Evolutionary conservation across 2,329 filamentous ascomycete genomes (phyloP).

Genomic region (Dothideomycetes sp.): DNA sequence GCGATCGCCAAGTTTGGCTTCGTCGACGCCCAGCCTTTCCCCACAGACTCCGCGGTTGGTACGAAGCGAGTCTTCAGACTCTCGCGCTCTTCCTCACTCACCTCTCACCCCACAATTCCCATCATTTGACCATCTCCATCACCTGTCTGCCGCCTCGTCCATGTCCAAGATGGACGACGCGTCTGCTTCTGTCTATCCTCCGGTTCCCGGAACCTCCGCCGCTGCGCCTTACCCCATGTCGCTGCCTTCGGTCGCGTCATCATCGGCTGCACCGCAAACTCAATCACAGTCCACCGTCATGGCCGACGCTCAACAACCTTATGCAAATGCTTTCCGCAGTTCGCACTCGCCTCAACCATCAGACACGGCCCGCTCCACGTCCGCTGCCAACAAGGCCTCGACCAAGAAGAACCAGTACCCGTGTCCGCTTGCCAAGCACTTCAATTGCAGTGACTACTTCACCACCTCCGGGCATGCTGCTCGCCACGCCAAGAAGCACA

Average conservation of each 20-base stretch:
- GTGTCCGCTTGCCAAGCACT: constrained; percentile 62
- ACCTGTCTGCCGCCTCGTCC: constrained; percentile 17
- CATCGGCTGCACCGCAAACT: constrained; percentile 12
- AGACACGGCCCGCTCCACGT: constrained; percentile 32
- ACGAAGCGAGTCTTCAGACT: constrained; percentile 40
- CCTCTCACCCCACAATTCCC: constrained; percentile 37
- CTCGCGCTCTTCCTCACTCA: constrained; percentile 34
- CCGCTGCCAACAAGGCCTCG: constrained; percentile 33
- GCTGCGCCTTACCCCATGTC: constrained; percentile 27
- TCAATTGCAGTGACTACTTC: constrained; percentile 68
- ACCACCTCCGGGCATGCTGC: constrained; percentile 81
- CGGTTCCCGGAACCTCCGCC: constrained; percentile 26
- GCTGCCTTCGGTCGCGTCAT: constrained; percentile 12
- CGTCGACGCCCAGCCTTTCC: constrained; percentile 36
- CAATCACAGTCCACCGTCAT: constrained; percentile 2
- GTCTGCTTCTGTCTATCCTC: constrained; percentile 26
- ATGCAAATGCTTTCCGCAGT: constrained; percentile 18
- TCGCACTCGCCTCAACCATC: constrained; percentile 43
- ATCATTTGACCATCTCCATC: constrained; percentile 21
- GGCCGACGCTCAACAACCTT: too few species aligned
- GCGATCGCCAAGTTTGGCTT: constrained; percentile 35
- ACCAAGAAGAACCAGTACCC: constrained; percentile 60
- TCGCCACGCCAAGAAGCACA: constrained; percentile 76
- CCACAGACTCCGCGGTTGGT: constrained; percentile 38
- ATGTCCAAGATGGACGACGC: constrained; percentile 29